phyloP scores from a whole-genome alignment of 2,329 filamentous ascomycete species.

The Beauveria scarabaeidicola region DNA sequence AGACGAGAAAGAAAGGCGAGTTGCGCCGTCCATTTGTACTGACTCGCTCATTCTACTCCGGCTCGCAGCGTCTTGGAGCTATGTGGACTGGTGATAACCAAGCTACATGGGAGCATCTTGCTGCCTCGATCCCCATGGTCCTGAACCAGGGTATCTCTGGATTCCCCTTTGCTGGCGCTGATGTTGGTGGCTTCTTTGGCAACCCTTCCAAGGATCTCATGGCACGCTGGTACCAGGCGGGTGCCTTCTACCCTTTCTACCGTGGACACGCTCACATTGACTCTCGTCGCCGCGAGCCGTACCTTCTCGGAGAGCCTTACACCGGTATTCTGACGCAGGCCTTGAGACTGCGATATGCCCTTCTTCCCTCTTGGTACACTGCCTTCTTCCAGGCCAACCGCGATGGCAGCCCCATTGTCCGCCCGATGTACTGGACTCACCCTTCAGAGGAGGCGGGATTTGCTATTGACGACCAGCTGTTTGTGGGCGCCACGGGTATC shows the following conservation, averaged over 20 bases:
- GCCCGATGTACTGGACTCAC: slow-evolving; percentile 89
- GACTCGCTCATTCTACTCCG: slow-evolving; percentile 86
- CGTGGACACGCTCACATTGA: slow-evolving; percentile 96
- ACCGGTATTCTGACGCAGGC: slow-evolving; percentile 80
- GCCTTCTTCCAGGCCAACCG: slow-evolving; percentile 85
- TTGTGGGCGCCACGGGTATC: slow-evolving; percentile 78
- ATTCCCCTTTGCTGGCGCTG: slow-evolving; percentile 88
- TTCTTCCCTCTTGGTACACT: slow-evolving; percentile 93
- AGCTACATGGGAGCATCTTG: slow-evolving; percentile 84
- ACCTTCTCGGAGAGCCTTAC: slow-evolving; percentile 77
- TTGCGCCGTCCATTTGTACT: slow-evolving; percentile 81
- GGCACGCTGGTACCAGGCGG: slow-evolving; percentile 92
- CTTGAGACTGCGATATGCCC: slow-evolving; percentile 76
- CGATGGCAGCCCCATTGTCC: slow-evolving; percentile 77
- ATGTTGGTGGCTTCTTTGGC: slow-evolving; percentile 96
- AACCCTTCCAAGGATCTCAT: slow-evolving; percentile 90
- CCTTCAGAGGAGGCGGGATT: slow-evolving; percentile 83
- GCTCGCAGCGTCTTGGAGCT: slow-evolving; percentile 79
- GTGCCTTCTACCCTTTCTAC: slow-evolving; percentile 97
- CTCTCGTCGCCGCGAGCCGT: slow-evolving; percentile 86
- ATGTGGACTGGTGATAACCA: slow-evolving; percentile 99
- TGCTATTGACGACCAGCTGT: slow-evolving; percentile 84
- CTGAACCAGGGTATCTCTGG: slow-evolving; percentile 87
- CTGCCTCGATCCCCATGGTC: slow-evolving; percentile 86
- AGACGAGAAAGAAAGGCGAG: slow-evolving; percentile 80